A percentile compares a stretch with the other conserved stretches of the same genome.
These are phyloP conservation scores for Dioscorea cayenensis DNA, from an alignment of 116 monocot genomes.

Conservation along the genomic window DNA sequence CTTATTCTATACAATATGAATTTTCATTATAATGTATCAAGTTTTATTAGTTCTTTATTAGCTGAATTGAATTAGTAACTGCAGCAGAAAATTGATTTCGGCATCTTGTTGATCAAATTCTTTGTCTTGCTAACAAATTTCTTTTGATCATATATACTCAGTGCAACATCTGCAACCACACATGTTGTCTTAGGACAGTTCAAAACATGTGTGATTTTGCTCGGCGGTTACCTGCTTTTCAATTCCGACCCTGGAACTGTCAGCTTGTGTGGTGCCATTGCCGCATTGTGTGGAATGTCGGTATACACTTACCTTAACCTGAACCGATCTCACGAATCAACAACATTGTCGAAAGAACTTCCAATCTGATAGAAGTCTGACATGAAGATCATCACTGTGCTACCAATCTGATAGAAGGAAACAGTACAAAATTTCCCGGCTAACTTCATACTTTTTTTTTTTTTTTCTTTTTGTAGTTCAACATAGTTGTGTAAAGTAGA, in stretches of 20 bases:
- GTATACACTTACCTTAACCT: constrained; percentile 56
- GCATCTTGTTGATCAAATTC: neutral
- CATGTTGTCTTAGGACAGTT: constrained; percentile 96
- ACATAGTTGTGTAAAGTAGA: too few relatives aligned
- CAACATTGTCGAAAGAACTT: constrained; percentile 12
- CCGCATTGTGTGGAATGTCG: constrained; percentile 57
- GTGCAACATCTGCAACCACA: constrained; percentile 91
- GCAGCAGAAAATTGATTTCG: neutral
- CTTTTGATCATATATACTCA: constrained; percentile 16
- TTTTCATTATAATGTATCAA: too few relatives aligned
- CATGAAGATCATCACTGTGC: constrained; percentile 1
- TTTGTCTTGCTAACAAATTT: neutral
- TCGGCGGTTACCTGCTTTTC: constrained; percentile 75
- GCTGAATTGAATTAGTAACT: neutral
- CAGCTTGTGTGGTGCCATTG: constrained; percentile 56
- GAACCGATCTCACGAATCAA: constrained; percentile 17
- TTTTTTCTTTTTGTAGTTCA: neutral
- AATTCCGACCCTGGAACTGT: constrained; percentile 60
- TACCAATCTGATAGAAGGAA: neutral
- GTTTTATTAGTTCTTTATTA: neutral
- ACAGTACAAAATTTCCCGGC: neutral
- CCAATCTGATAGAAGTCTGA: neutral
- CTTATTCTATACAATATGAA: neutral
- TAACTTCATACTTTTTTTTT: neutral
- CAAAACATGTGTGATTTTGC: constrained; percentile 93